Conservation (phyloP, 306 rosid species). For the barrel medic (Medicago truncatula) region MtrunA17r5.0-ANR NC_053044.1:7162001-7162500, state of each 20-base stretch:
- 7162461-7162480: not conserved
- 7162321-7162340: not conserved
- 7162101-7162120: slow-evolving; percentile 51
- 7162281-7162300: not conserved
- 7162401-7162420: not conserved
- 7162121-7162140: slow-evolving; percentile 48
- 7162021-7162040: slow-evolving; percentile 38
- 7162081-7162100: slow-evolving; percentile 32
- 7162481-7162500: not conserved
- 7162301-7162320: not conserved
- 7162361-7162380: not conserved
- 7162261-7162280: not conserved
- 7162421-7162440: not conserved
- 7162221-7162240: not conserved
- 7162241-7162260: not conserved
- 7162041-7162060: slow-evolving; percentile 40
- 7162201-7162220: not conserved
- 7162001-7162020: slow-evolving; percentile 42
- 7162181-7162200: slow-evolving; percentile 40
- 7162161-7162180: slow-evolving; percentile 36
- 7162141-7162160: slow-evolving; percentile 4
- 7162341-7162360: not conserved
- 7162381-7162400: not conserved
- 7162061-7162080: slow-evolving; percentile 40
- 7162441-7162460: not conserved